Evolutionary conservation across 225 moss, liverwort and hornwort genomes (phyloP).

Genomic region (Anthoceros angustus): DNA sequence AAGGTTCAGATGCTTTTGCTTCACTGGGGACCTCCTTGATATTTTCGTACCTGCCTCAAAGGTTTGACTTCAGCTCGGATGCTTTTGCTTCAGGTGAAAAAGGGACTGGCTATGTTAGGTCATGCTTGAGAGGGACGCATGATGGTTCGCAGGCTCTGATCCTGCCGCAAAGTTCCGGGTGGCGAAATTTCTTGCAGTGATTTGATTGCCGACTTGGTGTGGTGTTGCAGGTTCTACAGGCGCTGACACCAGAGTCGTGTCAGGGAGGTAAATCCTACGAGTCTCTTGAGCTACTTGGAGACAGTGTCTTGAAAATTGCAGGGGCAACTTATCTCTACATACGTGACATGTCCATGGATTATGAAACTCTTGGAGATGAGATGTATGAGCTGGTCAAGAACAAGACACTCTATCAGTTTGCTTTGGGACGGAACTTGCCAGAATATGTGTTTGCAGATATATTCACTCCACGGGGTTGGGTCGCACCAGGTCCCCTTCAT

Average conservation of each 20-base stretch:
- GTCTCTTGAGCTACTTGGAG: slow-evolving; percentile 59
- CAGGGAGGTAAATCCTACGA: slow-evolving; percentile 52
- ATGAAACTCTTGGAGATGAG: slow-evolving; percentile 33
- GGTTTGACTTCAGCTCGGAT: slow-evolving; percentile 6
- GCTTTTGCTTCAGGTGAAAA: not conserved
- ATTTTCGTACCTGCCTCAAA: not conserved
- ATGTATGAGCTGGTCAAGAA: slow-evolving; percentile 57
- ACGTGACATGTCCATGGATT: slow-evolving; percentile 23
- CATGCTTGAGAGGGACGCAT: slow-evolving; percentile 1
- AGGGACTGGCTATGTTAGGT: not conserved
- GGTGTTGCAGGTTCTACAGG: slow-evolving; percentile 47
- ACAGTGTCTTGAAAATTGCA: slow-evolving; percentile 57
- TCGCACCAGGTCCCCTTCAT: slow-evolving; percentile 35
- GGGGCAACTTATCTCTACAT: slow-evolving; percentile 37
- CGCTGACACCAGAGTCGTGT: slow-evolving; percentile 61
- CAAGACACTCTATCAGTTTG: slow-evolving; percentile 43
- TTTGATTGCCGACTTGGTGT: not conserved
- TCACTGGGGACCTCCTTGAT: not conserved
- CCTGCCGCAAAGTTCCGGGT: not conserved
- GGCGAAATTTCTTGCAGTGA: not conserved
- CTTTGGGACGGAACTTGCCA: slow-evolving; percentile 29
- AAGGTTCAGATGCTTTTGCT: slow-evolving; percentile 21
- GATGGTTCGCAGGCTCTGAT: not conserved
- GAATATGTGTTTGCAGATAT: slow-evolving; percentile 52
- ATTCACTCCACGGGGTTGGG: slow-evolving; percentile 44